Base-by-base conservation (phyloP, 176 grass and related monocot species). In the Avena atlantica region DNA sequence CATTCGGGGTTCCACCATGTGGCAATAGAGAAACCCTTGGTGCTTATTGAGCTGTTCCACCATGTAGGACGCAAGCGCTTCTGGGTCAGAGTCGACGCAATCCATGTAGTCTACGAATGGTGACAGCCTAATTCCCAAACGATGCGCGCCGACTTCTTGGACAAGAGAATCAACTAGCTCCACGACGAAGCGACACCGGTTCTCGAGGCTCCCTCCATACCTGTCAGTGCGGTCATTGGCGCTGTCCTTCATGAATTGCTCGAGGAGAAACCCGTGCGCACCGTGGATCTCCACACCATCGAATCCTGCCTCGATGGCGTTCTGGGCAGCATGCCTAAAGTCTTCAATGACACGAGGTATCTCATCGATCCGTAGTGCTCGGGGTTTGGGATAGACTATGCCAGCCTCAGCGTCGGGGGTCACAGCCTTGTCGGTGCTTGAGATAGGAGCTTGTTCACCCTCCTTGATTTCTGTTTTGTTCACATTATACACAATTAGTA, bases 361-460 rank as follows among this genome's bases (percentile, higher is more conserved):
- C 88, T 85, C 83, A 0, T 85, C 68, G 0, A 6, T 29, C 2
- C 1, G 31, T 0, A 89, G 34, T 2, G 34, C 20, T 0, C 83
- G 68, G 0, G 77, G 88, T 49, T 85, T 81, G 0, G 82, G 66
- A 49, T 76, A 66, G 8, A 81, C 48, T 24, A 19, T 67, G 29
- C 78, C 83, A 10, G 34, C 10, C 24, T 80, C 68, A 0, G 6
- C 7, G 7, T 83, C 36, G 0, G 50, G 36, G 0, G 31, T 12
- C 13, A 83, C 16, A 17, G 45, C 60, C 50, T 31, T 88, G 80
- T 83, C 62, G 0, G 80, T 88, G 72, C 86, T 88, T 0, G 80
- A 88, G 72, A 88, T 67, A 0, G 58, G 58, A 0, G 86, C 79
- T 13, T n/a, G 3, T 5, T 76, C 85, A 8, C 59, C 25, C 0